phyloP scores from a whole-genome alignment of 768 basidiomycete species.

The Lepiota brunneoincarnata region DNA sequence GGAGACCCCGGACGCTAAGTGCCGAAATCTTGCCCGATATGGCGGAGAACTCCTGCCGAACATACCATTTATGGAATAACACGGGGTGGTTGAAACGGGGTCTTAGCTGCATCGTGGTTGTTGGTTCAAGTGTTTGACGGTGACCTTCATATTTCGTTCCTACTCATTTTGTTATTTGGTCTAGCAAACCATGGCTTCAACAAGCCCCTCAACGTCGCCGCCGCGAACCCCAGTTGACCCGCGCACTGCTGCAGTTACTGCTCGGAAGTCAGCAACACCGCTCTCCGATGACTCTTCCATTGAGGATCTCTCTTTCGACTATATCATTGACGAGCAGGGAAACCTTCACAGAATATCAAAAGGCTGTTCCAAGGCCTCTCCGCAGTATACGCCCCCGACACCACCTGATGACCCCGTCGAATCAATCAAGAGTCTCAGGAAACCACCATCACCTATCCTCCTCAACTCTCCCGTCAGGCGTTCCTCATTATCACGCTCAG shows the following conservation, averaged over 20 bases:
- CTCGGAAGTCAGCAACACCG: slow-evolving; percentile 24
- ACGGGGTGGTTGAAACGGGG: slow-evolving; percentile 22
- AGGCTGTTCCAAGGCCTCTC: slow-evolving; percentile 42
- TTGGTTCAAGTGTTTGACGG: slow-evolving; percentile 22
- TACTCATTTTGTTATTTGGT: slow-evolving; percentile 14
- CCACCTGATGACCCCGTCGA: slow-evolving; percentile 19
- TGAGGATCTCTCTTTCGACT: slow-evolving; percentile 67
- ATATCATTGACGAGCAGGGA: slow-evolving; percentile 52
- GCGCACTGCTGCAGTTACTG: slow-evolving; percentile 17
- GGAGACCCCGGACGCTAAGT: slow-evolving; percentile 24
- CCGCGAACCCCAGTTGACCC: slow-evolving; percentile 37
- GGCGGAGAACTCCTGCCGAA: slow-evolving; percentile 2
- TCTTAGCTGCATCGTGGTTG: slow-evolving; percentile 30
- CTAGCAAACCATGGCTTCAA: slow-evolving; percentile 23
- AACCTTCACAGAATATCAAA: slow-evolving; percentile 57
- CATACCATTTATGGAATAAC: slow-evolving; percentile 4
- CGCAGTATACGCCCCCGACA: slow-evolving; percentile 45
- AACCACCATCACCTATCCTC: slow-evolving; percentile 35
- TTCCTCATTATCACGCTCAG: slow-evolving; percentile 61
- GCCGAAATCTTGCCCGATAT: slow-evolving; percentile 16
- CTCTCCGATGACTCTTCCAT: slow-evolving; percentile 58
- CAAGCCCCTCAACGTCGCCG: slow-evolving; percentile 32
- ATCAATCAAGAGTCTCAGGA: slow-evolving; percentile 23
- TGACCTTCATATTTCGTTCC: slow-evolving; percentile 21
- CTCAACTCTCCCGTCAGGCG: slow-evolving; percentile 39